phyloP scores from a whole-genome alignment of 805 yeast genomes.

The Blastobotrys robertii region DNA sequence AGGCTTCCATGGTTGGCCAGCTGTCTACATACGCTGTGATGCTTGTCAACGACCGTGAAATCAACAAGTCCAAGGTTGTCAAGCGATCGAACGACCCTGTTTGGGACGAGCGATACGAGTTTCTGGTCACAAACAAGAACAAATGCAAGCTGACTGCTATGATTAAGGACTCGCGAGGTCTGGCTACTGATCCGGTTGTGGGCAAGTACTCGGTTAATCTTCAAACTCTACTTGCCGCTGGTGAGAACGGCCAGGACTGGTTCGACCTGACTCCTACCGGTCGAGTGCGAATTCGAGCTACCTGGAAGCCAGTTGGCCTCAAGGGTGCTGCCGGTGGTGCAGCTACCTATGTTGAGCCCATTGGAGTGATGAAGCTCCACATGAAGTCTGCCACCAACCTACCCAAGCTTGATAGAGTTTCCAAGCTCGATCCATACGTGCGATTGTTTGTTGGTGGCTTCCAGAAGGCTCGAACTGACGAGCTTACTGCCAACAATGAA shows the following conservation, averaged over 20 bases:
- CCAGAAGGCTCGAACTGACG: slow-evolving; percentile 66
- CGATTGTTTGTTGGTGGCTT: slow-evolving; percentile 70
- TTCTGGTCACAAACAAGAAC: slow-evolving; percentile 62
- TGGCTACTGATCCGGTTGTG: slow-evolving; percentile 48
- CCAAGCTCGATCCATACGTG: slow-evolving; percentile 87
- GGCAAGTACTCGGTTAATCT: slow-evolving; percentile 44
- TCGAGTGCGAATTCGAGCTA: slow-evolving; percentile 55
- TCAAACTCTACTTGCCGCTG: slow-evolving; percentile 59
- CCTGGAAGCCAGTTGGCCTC: slow-evolving; percentile 82
- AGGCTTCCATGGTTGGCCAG: slow-evolving; percentile 36
- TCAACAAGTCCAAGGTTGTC: slow-evolving; percentile 46
- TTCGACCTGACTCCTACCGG: slow-evolving; percentile 60
- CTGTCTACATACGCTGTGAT: slow-evolving; percentile 63
- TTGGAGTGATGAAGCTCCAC: slow-evolving; percentile 74
- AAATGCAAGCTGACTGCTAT: slow-evolving; percentile 58
- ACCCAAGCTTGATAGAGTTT: slow-evolving; percentile 78
- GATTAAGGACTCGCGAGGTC: slow-evolving; percentile 51
- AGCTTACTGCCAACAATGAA: slow-evolving; percentile 52
- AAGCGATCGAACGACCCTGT: slow-evolving; percentile 58
- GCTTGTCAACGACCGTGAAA: slow-evolving; percentile 49
- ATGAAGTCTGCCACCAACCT: slow-evolving; percentile 64
- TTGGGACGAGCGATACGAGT: slow-evolving; percentile 55
- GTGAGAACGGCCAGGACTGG: slow-evolving; percentile 72
- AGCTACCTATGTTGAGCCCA: slow-evolving; percentile 84
- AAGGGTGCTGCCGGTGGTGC: slow-evolving; percentile 45